These are phyloP conservation scores for Mariannaea elegans DNA, from an alignment of 2,329 filamentous ascomycete genomes.

Conservation along the genomic window DNA sequence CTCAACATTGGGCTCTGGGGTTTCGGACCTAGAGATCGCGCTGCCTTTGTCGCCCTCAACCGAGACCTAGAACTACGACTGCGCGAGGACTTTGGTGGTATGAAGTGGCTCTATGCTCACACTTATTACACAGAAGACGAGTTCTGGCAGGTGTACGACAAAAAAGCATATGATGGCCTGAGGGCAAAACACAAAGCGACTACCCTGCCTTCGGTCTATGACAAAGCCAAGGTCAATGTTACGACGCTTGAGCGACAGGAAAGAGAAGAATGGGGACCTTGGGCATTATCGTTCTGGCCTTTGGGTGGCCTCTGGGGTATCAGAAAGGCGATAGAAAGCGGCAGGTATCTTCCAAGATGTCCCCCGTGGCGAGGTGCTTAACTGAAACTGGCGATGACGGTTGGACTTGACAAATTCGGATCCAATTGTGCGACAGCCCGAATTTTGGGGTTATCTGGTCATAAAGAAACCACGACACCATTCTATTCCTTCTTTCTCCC, in stretches of 20 bases:
- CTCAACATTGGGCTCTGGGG: conserved; percentile 77
- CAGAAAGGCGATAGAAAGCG: no score
- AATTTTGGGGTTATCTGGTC: no score
- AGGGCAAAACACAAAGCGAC: conserved; percentile 67
- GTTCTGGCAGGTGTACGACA: conserved; percentile 70
- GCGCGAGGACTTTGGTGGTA: conserved; percentile 69
- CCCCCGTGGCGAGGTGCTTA: no score
- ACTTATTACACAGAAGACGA: conserved; percentile 76
- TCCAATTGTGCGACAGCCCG: no score
- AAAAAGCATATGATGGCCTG: conserved; percentile 65
- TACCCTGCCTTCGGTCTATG: conserved; percentile 68
- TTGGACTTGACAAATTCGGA: no score
- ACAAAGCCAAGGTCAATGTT: conserved; percentile 67
- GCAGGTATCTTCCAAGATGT: no score
- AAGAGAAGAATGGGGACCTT: neutral
- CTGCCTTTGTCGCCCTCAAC: conserved; percentile 70
- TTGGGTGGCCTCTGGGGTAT: conserved; percentile 36
- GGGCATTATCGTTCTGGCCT: conserved; percentile 25
- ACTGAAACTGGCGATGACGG: no score
- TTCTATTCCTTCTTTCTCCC: no score
- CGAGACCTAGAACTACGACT: conserved; percentile 72
- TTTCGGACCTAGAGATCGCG: conserved; percentile 63
- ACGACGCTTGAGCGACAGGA: conserved; percentile 21
- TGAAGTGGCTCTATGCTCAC: conserved; percentile 86
- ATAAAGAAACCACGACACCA: no score